phyloP scores from a whole-genome alignment of 2,329 filamentous ascomycete genomes.

The Diaporthe sp. region DNA sequence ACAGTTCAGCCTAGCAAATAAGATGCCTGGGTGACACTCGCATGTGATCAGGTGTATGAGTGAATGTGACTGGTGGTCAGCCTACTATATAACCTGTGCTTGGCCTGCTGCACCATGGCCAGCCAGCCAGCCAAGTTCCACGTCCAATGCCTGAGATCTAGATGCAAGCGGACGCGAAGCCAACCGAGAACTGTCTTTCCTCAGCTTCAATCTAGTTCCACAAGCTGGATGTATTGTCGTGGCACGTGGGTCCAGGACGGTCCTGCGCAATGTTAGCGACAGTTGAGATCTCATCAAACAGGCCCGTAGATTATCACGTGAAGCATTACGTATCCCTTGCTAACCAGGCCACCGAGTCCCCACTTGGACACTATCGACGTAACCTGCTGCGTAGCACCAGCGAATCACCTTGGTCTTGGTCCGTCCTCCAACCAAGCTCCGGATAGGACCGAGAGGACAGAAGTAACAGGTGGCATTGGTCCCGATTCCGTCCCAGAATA shows the following conservation, averaged over 20 bases:
- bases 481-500: slow-evolving; percentile 13
- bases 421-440: neutral
- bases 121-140: neutral
- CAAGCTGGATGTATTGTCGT: neutral
- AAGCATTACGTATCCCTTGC: slow-evolving; percentile 29
- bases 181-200: neutral
- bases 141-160: neutral
- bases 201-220: neutral
- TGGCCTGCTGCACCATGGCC: neutral
- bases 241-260: neutral
- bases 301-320: slow-evolving; percentile 21
- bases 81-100: neutral
- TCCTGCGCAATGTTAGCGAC: neutral
- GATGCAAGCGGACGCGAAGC: neutral
- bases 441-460: slow-evolving; percentile 21
- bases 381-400: slow-evolving; percentile 9
- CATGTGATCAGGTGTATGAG: neutral
- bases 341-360: slow-evolving; percentile 12
- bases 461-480: slow-evolving; percentile 28
- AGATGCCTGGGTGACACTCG: neutral
- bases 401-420: slow-evolving; percentile 10
- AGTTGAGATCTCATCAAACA: neutral
- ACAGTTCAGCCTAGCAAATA: neutral
- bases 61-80: neutral
- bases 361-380: slow-evolving; percentile 33